Evolutionary conservation across 192 early-diverging fungal genomes (phyloP), one percentile per base, ranked within the genome.

Genomic region (Backusella australiensis): DNA sequence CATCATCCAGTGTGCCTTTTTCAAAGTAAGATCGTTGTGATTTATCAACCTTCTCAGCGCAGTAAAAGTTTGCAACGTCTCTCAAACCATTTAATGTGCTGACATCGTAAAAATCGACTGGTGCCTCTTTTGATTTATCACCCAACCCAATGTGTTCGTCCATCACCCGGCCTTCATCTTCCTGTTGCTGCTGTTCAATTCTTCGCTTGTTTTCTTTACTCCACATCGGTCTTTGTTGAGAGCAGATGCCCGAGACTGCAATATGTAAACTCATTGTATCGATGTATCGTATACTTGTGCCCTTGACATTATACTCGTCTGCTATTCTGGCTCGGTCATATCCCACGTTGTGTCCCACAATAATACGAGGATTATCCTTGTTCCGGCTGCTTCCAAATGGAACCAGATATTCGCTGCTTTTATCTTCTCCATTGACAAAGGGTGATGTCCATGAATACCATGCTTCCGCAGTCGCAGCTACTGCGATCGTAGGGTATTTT

Each of bases 391-490:
- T 15, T 21, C 89, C 91, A 21, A 96, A 77, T 12, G 93, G 91
- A 32, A 97, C 91, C 68, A 97, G 79, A 69, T 85, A 77, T 34
- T 85, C 80, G 17, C 85, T 77, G 34, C 84, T 75, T 14, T 82
- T 46, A 32, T 82, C 81, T 17, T 88, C 79, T 11, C 78, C 88
- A 11, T 80, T 46, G 41, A 97, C 76, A 76, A 90, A 90, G n/a
- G 97, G 96, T 21, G 96, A 94, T 19, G 92, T 86, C 97, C 97
- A 99, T 26, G 89, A 83, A 80, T 98, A 99, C 98, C 98, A 99
- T 6, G 89, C 88, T 21, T 85, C 79, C 9, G 75, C 69, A 0
- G 95, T 94, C 19, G 85, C 86, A 0, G 96, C 98, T 3, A 87
- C 86, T 0, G 98, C 98, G 74, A 99, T 85, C 4, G 94, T 85